Base-by-base conservation (phyloP, 2,329 filamentous ascomycete genomes). In the Rutstroemia sp. region DNA sequence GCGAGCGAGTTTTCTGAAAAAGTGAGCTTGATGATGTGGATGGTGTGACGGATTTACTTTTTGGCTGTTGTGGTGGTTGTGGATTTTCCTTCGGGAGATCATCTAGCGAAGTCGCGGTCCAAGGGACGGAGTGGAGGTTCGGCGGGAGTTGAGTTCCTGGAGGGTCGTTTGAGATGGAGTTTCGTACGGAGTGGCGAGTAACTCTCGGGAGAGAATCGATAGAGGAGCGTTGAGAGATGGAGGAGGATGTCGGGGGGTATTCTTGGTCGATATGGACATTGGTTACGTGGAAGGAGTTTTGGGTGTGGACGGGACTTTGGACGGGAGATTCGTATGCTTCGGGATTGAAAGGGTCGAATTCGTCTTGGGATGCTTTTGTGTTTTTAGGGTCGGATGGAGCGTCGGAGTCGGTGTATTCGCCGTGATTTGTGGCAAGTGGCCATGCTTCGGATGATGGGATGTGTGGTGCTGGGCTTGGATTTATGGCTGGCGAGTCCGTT, bases 1-100 rank as follows among this genome's bases (percentile, higher is more conserved):
- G 55, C 7, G 61, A 64, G 23, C 64, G 63, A 1, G 64, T 66
- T 53, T 61, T 65, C 16, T 63, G 60, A 48, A 66, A 66, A 39
- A 66, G 59, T 17, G 51, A 60, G 27, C 52, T 60, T 14, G 51
- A 42, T n/a, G 60, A 60, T 19, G 48, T 61, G n/a, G 55, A 47
- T 17, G 60, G 57, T 25, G 54, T 9, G 44, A 47, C 16, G 8
- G 44, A 17, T 47, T n/a, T 48, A 39, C 38, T 7, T 17, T 51
- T 56, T 23, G 47, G 25, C 5, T 27, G 25, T 27, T 4, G 25
- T 27, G 49, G 39, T 36, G 47, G 17, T 4, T 2, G 10, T 8
- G 40, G 40, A 19, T 16, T 12, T 23, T 17, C 21, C 17, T 44
- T 44, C 5, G 39, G n/a, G 14, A 5, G 8, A 9, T 47, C 10